A percentile compares a stretch with the other conserved stretches of the same genome.
phyloP scores from a whole-genome alignment of 345 rosid species.

The Hibiscus tridactylites region DNA sequence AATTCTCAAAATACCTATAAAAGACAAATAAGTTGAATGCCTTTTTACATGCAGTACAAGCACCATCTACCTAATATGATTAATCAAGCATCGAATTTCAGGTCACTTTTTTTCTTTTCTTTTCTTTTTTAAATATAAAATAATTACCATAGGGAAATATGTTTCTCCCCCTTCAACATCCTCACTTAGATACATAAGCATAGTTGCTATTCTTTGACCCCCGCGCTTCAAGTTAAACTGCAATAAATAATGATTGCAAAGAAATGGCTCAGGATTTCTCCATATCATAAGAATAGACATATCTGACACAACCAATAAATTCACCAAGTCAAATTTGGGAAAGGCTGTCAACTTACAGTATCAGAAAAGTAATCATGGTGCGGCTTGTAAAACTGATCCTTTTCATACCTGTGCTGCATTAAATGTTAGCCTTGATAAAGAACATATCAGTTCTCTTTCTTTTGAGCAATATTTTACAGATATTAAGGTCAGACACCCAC shows the following conservation, averaged over 20 bases:
- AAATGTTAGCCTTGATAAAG: conserved; percentile 54
- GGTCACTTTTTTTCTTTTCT: neutral
- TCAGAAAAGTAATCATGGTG: conserved; percentile 94
- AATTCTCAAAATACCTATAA: neutral
- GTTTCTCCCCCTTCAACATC: conserved; percentile 97
- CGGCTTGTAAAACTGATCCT: conserved; percentile 77
- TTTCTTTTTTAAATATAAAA: neutral
- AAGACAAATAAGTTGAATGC: neutral
- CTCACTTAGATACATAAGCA: conserved; percentile 89
- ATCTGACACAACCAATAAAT: neutral
- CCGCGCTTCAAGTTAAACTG: conserved; percentile 89
- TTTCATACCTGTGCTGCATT: conserved; percentile 89
- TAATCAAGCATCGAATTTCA: neutral
- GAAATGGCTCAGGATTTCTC: neutral
- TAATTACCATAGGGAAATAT: conserved; percentile 80
- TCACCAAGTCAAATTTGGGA: neutral
- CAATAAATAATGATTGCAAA: neutral
- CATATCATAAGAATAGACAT: neutral
- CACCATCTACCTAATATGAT: neutral
- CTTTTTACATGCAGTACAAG: neutral
- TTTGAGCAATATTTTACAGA: conserved; percentile 6
- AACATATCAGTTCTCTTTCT: conserved; percentile 26
- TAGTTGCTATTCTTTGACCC: conserved; percentile 88
- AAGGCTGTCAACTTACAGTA: conserved; percentile 45
- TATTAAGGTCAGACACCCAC: conserved; percentile 33